Evolutionary conservation across 306 rosid genomes (phyloP).

Genomic region (Quercus rubra): DNA sequence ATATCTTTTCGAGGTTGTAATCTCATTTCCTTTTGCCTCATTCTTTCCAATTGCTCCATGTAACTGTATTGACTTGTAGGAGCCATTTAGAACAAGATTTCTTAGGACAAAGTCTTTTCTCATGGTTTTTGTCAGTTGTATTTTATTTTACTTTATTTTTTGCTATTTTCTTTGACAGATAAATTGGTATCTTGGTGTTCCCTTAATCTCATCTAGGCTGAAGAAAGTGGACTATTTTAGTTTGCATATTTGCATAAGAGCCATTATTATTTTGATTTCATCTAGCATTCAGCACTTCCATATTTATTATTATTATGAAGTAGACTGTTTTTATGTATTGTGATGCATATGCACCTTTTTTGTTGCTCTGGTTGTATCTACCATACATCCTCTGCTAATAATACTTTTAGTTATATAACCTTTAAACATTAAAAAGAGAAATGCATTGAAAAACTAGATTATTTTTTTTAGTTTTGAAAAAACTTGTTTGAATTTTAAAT

Average conservation of each 20-base stretch:
- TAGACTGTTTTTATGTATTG: neutral
- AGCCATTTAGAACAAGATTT: neutral
- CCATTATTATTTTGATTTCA: neutral
- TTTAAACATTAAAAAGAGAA: no score
- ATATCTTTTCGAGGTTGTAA: neutral
- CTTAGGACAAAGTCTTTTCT: neutral
- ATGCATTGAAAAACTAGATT: no score
- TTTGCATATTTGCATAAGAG: neutral
- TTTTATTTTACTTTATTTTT: neutral
- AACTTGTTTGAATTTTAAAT: no score
- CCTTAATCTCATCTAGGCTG: no score
- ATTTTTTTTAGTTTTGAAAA: no score
- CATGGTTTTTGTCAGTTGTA: neutral
- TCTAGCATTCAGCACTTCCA: neutral
- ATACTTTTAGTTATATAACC: no score
- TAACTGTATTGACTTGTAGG: neutral
- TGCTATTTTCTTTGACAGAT: neutral
- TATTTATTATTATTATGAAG: neutral
- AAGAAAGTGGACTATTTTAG: neutral
- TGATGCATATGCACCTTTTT: neutral
- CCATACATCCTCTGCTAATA: no score
- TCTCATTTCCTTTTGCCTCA: conserved; percentile 10
- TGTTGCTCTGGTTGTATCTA: no score
- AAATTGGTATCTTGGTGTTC: neutral
- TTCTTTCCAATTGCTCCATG: neutral